Evolutionary conservation across 345 rosid genomes (phyloP).

Genomic region (Jatropha curcas): DNA sequence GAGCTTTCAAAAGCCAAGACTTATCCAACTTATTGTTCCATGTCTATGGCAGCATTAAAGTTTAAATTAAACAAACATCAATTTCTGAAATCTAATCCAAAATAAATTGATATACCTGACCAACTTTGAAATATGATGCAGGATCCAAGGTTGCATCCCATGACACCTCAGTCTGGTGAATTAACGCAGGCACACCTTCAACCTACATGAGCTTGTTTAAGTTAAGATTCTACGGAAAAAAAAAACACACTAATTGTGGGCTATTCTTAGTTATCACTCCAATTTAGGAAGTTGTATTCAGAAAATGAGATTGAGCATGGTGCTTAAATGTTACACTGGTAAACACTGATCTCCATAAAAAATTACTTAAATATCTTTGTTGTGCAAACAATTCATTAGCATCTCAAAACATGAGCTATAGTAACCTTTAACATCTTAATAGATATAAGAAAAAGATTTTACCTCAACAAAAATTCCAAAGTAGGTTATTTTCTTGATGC

Average conservation of each 20-base stretch:
- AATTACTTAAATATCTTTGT: background rate
- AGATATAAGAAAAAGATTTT: conserved; percentile 12
- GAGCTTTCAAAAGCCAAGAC: conserved; percentile 8
- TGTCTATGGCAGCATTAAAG: background rate
- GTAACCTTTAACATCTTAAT: background rate
- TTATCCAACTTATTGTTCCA: conserved; percentile 3
- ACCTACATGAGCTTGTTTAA: conserved; percentile 47
- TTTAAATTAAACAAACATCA: conserved; percentile 1
- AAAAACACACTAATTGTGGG: background rate
- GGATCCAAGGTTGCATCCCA: conserved; percentile 98
- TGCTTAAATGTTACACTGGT: background rate
- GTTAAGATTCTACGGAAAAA: background rate
- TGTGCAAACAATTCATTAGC: background rate
- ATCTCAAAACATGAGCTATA: background rate
- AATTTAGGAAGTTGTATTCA: background rate
- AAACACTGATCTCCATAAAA: background rate
- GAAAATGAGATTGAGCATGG: conserved; percentile 2
- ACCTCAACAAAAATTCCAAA: conserved; percentile 96
- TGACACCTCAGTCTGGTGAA: conserved; percentile 92
- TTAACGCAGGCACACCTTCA: conserved; percentile 82
- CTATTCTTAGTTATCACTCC: background rate
- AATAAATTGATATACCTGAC: conserved; percentile 59
- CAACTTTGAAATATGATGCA: conserved; percentile 72
- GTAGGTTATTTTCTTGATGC: conserved; percentile 84
- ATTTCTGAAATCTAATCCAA: conserved; percentile 8